Conservation (phyloP, 2,329 filamentous ascomycete species). For the Epichloe elymi region DNA sequence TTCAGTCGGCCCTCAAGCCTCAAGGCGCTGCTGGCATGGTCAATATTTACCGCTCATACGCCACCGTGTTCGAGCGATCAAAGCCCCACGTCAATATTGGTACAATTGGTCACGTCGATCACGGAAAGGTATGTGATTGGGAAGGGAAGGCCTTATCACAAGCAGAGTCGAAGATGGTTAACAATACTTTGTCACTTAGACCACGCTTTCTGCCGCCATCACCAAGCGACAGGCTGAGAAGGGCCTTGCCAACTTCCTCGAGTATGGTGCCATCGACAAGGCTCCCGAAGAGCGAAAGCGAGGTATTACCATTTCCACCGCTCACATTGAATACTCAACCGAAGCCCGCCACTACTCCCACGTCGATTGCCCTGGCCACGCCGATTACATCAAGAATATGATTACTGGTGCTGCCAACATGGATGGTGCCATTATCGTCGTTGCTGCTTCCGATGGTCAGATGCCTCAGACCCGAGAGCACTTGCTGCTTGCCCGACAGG, state of each 20-base stretch:
- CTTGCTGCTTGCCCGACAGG: slow-evolving; percentile 91
- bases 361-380: slow-evolving; percentile 99
- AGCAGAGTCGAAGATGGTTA: background rate
- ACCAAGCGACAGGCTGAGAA: slow-evolving; percentile 96
- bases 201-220: slow-evolving; percentile 94
- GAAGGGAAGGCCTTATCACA: background rate
- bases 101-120: slow-evolving; percentile 98
- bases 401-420: slow-evolving; percentile 99
- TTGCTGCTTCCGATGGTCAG: slow-evolving; percentile 95
- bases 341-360: slow-evolving; percentile 94
- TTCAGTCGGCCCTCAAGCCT: slow-evolving; percentile 55
- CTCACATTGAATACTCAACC: slow-evolving; percentile 97
- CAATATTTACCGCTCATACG: slow-evolving; percentile 53
- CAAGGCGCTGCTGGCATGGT: slow-evolving; percentile 51
- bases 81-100: slow-evolving; percentile 99
- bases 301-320: slow-evolving; percentile 98
- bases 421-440: slow-evolving; percentile 98
- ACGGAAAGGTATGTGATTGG: slow-evolving; percentile 67
- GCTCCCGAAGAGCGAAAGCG: slow-evolving; percentile 98
- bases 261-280: slow-evolving; percentile 97
- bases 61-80: slow-evolving; percentile 65
- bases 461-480: slow-evolving; percentile 99
- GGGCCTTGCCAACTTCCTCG: slow-evolving; percentile 85
- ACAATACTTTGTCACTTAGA: slow-evolving; percentile 39
- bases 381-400: slow-evolving; percentile 99